Conservation (phyloP, 2,329 filamentous ascomycete species). For the Furcasterigmium sp. region DNA sequence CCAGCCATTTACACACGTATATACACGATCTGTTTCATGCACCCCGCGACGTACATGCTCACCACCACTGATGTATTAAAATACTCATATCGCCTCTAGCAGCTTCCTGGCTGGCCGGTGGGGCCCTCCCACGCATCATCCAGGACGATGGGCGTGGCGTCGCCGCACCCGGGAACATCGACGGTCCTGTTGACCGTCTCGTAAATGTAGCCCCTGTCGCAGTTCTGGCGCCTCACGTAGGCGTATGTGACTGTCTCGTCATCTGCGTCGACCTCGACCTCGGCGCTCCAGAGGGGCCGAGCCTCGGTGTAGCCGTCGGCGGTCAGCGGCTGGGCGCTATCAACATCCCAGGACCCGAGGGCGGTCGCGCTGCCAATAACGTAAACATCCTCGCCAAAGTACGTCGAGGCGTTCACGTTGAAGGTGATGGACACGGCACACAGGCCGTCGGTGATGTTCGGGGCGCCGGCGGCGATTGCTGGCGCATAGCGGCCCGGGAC, state of each 20-base stretch:
- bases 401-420: conserved; percentile 38
- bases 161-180: conserved; percentile 27
- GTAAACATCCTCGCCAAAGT: conserved; percentile 41
- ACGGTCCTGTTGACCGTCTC: conserved; percentile 38
- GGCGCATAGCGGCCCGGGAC: conserved; percentile 23
- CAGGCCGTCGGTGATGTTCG: conserved; percentile 20
- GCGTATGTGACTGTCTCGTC: conserved; percentile 37
- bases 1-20: too few relatives aligned
- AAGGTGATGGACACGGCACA: conserved; percentile 34
- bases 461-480: conserved; percentile 27
- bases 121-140: conserved; percentile 33
- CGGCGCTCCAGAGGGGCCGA: conserved; percentile 38
- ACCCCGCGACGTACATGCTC: too few relatives aligned
- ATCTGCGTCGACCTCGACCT: conserved; percentile 28
- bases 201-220: conserved; percentile 33
- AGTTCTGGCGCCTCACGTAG: conserved; percentile 39
- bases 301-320: conserved; percentile 34
- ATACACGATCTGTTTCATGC: too few relatives aligned
- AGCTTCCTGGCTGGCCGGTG: conserved; percentile 18
- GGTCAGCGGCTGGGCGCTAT: conserved; percentile 29
- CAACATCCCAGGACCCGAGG: conserved; percentile 37
- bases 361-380: conserved; percentile 34
- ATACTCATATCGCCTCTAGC: too few relatives aligned
- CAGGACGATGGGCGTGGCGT: conserved; percentile 17
- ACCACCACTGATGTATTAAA: too few relatives aligned